Base-by-base conservation (phyloP, 2,329 filamentous ascomycete species). In the Pyricularia sp. region DNA sequence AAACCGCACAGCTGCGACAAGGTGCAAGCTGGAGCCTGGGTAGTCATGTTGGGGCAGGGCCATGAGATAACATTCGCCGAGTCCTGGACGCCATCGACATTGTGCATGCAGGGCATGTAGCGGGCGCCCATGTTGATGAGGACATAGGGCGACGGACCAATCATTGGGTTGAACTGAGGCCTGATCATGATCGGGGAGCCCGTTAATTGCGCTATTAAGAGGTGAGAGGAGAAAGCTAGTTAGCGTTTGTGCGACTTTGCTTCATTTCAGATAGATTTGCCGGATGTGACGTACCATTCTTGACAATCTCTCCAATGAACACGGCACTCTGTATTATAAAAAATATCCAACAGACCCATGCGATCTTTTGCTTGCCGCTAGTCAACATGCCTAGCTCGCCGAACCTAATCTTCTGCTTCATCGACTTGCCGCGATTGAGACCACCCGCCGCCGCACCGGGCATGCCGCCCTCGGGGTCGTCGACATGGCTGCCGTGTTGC, bases 91-190 rank as follows among this genome's bases (percentile, higher is more conserved):
- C 83, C 85, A 63, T 86, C 78, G 72, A 92, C 85, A 73, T 92
- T 93, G 81, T 94, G 94, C 95, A 99, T 99, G 79, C 95, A 99
- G 7, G 94, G 92, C 3, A 91, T 88, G 77, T 92, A 99, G 71
- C 95, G 90, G 59, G 94, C 92, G 70, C 95, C 95, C 69, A 99
- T 97, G 79, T 97, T 97, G 82, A 98, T 97, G 74, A 97, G 87
- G 28, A 98, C 88, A 73, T 93, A 92, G 1, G 90, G 87, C 5
- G 94, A 97, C 0, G 95, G 95, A 0, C 95, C 95, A 75, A 99
- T 97, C 93, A 99, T 97, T 70, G 92, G 91, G 80, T 98, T 99
- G 82, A 99, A 97, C 20, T 85, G 85, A 1, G 95, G 95, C 69
- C 94, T 87, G 68, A 89, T 94, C 81, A 89, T 86, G 75, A 93